Evolutionary conservation across 495 filamentous ascomycete species (phyloP).

Genomic region (Hapsidospora chrysogenum): DNA sequence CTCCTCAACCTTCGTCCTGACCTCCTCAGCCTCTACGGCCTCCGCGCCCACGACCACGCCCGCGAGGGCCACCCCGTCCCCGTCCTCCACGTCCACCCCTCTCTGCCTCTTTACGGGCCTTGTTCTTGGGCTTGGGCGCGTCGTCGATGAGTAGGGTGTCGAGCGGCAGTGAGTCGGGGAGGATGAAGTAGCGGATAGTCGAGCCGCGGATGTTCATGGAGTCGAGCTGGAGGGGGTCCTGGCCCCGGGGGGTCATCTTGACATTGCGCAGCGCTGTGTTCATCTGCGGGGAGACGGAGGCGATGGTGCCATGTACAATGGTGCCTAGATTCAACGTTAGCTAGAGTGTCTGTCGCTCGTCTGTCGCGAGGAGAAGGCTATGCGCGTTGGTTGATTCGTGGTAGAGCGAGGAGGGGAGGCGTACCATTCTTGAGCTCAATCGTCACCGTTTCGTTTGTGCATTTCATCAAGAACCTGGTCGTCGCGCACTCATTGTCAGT

Average conservation of each 20-base stretch:
- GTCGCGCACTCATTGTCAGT: constrained; percentile 17
- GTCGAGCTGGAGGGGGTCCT: constrained; percentile 73
- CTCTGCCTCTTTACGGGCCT: constrained; percentile 86
- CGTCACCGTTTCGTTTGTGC: constrained; percentile 90
- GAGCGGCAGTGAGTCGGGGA: constrained; percentile 84
- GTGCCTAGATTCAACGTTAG: too few species aligned
- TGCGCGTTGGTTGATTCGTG: constrained; percentile 1
- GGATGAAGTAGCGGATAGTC: constrained; percentile 84
- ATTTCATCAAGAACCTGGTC: constrained; percentile 93
- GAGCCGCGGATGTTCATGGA: constrained; percentile 93
- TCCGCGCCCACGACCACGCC: constrained; percentile 44
- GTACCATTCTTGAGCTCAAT: constrained; percentile 95
- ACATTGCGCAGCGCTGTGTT: constrained; percentile 87
- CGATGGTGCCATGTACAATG: constrained; percentile 88
- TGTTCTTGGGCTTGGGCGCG: constrained; percentile 96
- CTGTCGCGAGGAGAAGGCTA: background rate
- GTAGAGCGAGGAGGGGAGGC: too few species aligned
- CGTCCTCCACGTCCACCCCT: constrained; percentile 39
- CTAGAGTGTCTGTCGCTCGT: too few species aligned
- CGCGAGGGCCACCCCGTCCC: constrained; percentile 39
- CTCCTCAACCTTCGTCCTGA: background rate
- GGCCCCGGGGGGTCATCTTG: constrained; percentile 80
- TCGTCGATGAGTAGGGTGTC: constrained; percentile 93
- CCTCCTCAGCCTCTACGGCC: constrained; percentile 41
- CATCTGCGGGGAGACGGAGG: constrained; percentile 90